phyloP scores from a whole-genome alignment of 2,329 filamentous ascomycete genomes.

The Macroventuria anomochaeta region DNA sequence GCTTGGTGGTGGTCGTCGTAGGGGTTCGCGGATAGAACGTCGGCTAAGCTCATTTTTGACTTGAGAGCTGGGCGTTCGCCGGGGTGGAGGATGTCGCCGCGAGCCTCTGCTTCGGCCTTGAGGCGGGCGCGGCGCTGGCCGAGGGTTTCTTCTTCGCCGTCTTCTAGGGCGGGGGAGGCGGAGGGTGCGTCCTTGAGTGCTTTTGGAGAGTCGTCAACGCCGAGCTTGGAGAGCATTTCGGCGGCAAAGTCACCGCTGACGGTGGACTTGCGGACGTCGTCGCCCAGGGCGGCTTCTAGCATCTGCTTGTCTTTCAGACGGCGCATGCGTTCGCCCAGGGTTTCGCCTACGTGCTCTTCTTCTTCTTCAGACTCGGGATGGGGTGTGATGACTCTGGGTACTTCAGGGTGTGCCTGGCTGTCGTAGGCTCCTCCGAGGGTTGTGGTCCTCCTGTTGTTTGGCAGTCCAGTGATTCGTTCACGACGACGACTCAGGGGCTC shows the following conservation, averaged over 20 bases:
- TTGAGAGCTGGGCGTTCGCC: slow-evolving; percentile 47
- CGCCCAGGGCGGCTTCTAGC: slow-evolving; percentile 52
- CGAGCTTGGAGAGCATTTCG: slow-evolving; percentile 66
- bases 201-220: slow-evolving; percentile 31
- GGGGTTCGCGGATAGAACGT: slow-evolving; percentile 66
- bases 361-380: slow-evolving; percentile 42
- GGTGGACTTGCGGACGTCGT: slow-evolving; percentile 54
- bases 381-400: slow-evolving; percentile 38
- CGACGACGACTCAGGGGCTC: slow-evolving; percentile 83
- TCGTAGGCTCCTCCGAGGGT: slow-evolving; percentile 26
- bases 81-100: slow-evolving; percentile 37
- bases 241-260: slow-evolving; percentile 71
- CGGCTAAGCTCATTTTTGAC: slow-evolving; percentile 63
- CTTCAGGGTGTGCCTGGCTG: slow-evolving; percentile 35
- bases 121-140: slow-evolving; percentile 77
- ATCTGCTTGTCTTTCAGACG: slow-evolving; percentile 67
- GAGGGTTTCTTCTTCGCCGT: slow-evolving; percentile 73
- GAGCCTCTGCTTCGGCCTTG: slow-evolving; percentile 70
- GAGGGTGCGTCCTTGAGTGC: slow-evolving; percentile 33
- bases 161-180: slow-evolving; percentile 21
- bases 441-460: slow-evolving; percentile 27
- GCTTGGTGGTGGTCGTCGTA: slow-evolving; percentile 43
- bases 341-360: slow-evolving; percentile 62
- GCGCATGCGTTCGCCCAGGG: slow-evolving; percentile 69
- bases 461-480: slow-evolving; percentile 69